Evolutionary conservation across 495 filamentous ascomycete genomes (phyloP).

Genomic region (Hypoxylon lenormandii): DNA sequence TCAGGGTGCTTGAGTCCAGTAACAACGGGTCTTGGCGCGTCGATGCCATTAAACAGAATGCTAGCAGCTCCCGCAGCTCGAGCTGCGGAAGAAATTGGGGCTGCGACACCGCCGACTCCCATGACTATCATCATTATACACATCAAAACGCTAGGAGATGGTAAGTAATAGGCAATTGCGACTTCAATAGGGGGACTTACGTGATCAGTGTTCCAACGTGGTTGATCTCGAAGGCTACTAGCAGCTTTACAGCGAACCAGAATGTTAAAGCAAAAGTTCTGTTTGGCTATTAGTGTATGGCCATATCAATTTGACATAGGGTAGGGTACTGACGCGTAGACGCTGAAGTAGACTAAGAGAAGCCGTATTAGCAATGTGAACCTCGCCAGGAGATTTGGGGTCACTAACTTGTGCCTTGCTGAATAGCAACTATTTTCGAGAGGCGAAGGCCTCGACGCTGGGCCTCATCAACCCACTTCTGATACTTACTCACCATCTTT

Average conservation of each 20-base stretch:
- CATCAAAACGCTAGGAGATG: slow-evolving; percentile 64
- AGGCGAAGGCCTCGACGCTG: slow-evolving; percentile 64
- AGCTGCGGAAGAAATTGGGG: slow-evolving; percentile 63
- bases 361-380: slow-evolving; percentile 14
- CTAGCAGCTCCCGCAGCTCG: slow-evolving; percentile 66
- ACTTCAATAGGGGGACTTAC: slow-evolving; percentile 51
- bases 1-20: slow-evolving; percentile 62
- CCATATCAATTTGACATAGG: neutral
- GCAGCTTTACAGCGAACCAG: slow-evolving; percentile 58
- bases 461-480: slow-evolving; percentile 68
- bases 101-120: slow-evolving; percentile 63
- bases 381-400: neutral
- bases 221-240: slow-evolving; percentile 50
- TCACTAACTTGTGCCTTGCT: slow-evolving; percentile 58
- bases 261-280: slow-evolving; percentile 63
- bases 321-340: slow-evolving; percentile 57
- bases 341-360: slow-evolving; percentile 55
- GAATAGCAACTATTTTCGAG: slow-evolving; percentile 62
- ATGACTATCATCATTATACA: slow-evolving; percentile 69
- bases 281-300: slow-evolving; percentile 16
- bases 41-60: slow-evolving; percentile 69
- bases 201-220: slow-evolving; percentile 63
- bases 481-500: slow-evolving; percentile 66
- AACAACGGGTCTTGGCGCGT: slow-evolving; percentile 62
- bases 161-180: slow-evolving; percentile 3